phyloP scores from a whole-genome alignment of 1,139 yeast genomes.

The Diutina rugosa region DNA sequence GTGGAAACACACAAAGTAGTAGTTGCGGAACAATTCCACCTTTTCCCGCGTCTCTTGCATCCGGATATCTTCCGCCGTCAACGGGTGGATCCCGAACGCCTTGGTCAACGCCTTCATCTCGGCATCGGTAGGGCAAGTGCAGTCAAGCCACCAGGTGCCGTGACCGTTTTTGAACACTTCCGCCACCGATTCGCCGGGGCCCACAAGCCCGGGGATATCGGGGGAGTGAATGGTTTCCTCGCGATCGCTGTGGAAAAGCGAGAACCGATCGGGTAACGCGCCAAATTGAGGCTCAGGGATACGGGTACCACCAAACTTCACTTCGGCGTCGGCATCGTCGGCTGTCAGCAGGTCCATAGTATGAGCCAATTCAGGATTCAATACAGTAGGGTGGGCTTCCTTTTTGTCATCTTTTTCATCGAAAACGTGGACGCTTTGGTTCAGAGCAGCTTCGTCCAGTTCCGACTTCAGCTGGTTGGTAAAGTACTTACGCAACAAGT shows the following conservation, averaged over 20 bases:
- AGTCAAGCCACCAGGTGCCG: constrained; percentile 71
- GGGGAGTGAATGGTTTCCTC: constrained; percentile 88
- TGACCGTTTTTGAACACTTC: constrained; percentile 52
- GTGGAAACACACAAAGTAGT: constrained; percentile 75
- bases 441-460: background rate
- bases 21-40: constrained; percentile 62
- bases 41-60: constrained; percentile 82
- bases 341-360: background rate
- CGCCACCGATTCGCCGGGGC: constrained; percentile 50
- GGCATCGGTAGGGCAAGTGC: constrained; percentile 54
- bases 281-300: background rate
- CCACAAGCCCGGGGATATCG: constrained; percentile 63
- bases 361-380: background rate
- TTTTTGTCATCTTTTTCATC: background rate
- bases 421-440: background rate
- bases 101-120: constrained; percentile 54
- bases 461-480: background rate
- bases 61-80: constrained; percentile 75
- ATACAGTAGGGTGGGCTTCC: background rate
- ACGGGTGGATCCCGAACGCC: constrained; percentile 75
- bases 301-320: constrained; percentile 2
- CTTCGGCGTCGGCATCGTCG: background rate
- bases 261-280: constrained; percentile 32
- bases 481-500: constrained; percentile 11
- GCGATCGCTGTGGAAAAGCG: constrained; percentile 67